phyloP scores from a whole-genome alignment of 768 basidiomycete genomes.

The Hygrophoropsis aurantiaca region DNA sequence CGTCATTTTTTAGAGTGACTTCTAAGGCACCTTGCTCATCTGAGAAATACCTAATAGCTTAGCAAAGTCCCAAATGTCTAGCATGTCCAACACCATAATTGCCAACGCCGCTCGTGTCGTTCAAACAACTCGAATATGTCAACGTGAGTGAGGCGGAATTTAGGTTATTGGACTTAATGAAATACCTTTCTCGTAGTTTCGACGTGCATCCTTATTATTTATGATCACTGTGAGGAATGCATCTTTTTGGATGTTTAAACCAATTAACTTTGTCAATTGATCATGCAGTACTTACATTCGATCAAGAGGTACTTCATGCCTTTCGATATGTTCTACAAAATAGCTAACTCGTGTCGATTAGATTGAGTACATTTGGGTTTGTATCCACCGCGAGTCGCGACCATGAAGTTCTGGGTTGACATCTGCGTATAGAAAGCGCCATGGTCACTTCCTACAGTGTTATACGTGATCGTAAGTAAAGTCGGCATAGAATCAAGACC shows the following conservation, averaged over 20 bases:
- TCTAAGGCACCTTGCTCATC: too few species aligned
- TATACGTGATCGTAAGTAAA: slow-evolving; percentile 3
- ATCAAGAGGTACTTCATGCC: slow-evolving; percentile 3
- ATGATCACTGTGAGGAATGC: slow-evolving; percentile 2
- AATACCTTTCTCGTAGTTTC: neutral
- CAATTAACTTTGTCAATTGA: neutral
- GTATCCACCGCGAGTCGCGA: neutral
- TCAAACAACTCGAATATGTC: slow-evolving; percentile 3
- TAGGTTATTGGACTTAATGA: neutral
- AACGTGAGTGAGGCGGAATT: neutral
- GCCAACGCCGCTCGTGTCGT: neutral
- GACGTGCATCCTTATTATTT: slow-evolving; percentile 1
- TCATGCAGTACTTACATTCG: slow-evolving; percentile 3
- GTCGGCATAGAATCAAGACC: neutral
- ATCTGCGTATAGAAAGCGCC: neutral
- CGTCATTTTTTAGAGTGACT: too few species aligned
- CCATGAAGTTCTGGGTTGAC: neutral
- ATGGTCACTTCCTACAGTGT: neutral
- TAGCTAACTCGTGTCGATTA: neutral
- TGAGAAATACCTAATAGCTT: too few species aligned
- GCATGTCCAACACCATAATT: too few species aligned
- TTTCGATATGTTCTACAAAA: neutral
- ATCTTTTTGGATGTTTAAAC: neutral
- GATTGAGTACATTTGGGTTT: slow-evolving; percentile 6
- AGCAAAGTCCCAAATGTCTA: too few species aligned